Evolutionary conservation across 164 flowering plant species (phyloP).

Genomic region (Vitis cinerea): DNA sequence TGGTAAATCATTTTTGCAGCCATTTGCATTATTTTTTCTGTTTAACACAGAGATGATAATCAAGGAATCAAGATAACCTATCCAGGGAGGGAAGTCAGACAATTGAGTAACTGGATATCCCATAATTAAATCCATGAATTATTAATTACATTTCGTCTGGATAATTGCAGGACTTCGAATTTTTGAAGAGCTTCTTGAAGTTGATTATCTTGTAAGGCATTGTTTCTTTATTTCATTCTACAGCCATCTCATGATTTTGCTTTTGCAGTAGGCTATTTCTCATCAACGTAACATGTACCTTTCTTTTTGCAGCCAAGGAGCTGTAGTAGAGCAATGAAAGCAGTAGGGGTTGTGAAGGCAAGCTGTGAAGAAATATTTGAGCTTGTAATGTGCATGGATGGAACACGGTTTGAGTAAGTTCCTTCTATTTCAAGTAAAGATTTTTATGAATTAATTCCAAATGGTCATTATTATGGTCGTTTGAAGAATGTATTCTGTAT

Average conservation of each 20-base stretch:
- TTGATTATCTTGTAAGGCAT: constrained; percentile 87
- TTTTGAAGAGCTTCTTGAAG: constrained; percentile 98
- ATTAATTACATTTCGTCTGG: constrained; percentile 1
- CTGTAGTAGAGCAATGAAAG: constrained; percentile 99
- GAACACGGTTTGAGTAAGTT: constrained; percentile 93
- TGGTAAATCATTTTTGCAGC: constrained; percentile 36
- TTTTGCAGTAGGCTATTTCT: background rate
- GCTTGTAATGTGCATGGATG: constrained; percentile 99
- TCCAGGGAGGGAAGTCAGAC: background rate
- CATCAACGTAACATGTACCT: background rate
- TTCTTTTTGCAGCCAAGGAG: constrained; percentile 84
- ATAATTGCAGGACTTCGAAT: constrained; percentile 84
- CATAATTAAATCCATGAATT: background rate
- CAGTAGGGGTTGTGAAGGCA: constrained; percentile 98
- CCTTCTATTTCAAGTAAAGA: constrained; percentile 6
- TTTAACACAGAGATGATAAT: constrained; percentile 3
- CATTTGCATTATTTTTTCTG: background rate
- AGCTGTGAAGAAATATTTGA: constrained; percentile 97
- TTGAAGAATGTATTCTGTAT: too few species aligned
- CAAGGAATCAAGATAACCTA: background rate
- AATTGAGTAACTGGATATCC: background rate
- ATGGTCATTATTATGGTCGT: too few species aligned
- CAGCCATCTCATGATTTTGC: background rate
- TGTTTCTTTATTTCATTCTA: constrained; percentile 5
- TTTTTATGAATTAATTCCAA: background rate